Conservation (phyloP, 2,329 filamentous ascomycete species). For the Beauveria australis region DNA sequence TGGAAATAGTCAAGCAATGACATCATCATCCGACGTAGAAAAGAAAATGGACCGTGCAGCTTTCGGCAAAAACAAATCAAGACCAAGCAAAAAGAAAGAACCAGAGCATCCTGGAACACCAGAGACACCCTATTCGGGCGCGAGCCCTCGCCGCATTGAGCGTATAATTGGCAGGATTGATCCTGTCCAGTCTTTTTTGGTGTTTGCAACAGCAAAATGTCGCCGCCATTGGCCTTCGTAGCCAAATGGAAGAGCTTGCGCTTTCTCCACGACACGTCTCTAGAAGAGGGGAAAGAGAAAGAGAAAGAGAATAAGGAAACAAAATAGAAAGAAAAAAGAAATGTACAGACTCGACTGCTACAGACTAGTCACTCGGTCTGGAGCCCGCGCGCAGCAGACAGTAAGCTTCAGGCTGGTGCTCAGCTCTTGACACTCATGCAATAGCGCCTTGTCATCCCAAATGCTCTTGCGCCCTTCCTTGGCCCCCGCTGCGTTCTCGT, state of each 20-base stretch:
- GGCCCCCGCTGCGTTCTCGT: constrained; percentile 59
- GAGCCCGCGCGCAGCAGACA: constrained; percentile 85
- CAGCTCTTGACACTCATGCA: constrained; percentile 79
- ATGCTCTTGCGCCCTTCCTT: constrained; percentile 46
- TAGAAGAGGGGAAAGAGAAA: background rate
- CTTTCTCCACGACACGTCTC: background rate
- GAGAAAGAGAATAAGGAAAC: background rate
- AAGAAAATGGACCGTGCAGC: background rate
- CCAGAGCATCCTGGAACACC: background rate
- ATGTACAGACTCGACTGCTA: background rate
- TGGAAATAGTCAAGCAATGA: background rate
- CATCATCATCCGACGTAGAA: background rate
- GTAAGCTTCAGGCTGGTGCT: constrained; percentile 83
- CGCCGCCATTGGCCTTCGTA: background rate
- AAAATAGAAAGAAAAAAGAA: background rate
- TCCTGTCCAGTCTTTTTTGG: background rate
- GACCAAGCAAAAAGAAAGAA: background rate
- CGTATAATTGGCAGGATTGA: background rate
- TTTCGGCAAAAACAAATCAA: background rate
- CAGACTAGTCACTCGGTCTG: constrained; percentile 46
- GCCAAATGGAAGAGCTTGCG: constrained; percentile 3
- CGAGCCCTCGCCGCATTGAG: constrained; percentile 5
- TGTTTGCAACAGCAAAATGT: background rate
- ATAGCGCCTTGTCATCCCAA: constrained; percentile 66
- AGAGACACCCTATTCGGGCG: background rate